Evolutionary conservation across 148 eudicot genomes (phyloP).

Genomic region (Rhododendron griersonianum): DNA sequence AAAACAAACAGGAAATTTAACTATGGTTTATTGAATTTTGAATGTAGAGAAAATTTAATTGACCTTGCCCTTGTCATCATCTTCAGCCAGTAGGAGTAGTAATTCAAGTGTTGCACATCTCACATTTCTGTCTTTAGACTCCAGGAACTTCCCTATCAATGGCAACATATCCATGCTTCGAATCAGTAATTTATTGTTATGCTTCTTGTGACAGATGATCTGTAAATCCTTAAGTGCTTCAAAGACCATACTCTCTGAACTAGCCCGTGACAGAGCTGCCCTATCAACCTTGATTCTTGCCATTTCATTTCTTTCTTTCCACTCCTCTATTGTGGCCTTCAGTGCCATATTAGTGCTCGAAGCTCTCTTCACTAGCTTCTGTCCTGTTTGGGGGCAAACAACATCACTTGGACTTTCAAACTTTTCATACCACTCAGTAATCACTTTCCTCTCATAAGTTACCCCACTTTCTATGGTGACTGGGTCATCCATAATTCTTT

Average conservation of each 20-base stretch:
- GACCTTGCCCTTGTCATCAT: constrained; percentile 64
- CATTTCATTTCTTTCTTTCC: constrained; percentile 75
- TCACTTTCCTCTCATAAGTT: constrained; percentile 61
- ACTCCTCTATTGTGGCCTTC: constrained; percentile 55
- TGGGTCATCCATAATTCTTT: constrained; percentile 73
- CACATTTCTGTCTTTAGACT: constrained; percentile 45
- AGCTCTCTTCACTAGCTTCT: constrained; percentile 38
- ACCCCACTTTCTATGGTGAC: constrained; percentile 73
- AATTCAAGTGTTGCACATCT: constrained; percentile 51
- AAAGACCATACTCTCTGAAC: constrained; percentile 43
- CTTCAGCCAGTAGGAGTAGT: constrained; percentile 39
- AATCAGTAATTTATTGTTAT: constrained; percentile 35
- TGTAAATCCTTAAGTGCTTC: constrained; percentile 62
- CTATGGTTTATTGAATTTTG: background rate
- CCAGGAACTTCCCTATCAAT: constrained; percentile 54
- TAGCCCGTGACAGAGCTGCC: constrained; percentile 52
- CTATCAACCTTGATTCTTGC: constrained; percentile 53
- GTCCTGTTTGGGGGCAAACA: constrained; percentile 51
- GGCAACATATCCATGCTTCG: constrained; percentile 51
- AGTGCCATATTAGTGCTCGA: constrained; percentile 55
- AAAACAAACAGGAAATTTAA: background rate
- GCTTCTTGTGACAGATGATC: constrained; percentile 38
- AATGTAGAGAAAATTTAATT: background rate
- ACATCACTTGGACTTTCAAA: constrained; percentile 32
- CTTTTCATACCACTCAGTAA: constrained; percentile 44